Base-by-base conservation (phyloP, 78 protist genomes). In the Blattamonas nauphoetae region DNA sequence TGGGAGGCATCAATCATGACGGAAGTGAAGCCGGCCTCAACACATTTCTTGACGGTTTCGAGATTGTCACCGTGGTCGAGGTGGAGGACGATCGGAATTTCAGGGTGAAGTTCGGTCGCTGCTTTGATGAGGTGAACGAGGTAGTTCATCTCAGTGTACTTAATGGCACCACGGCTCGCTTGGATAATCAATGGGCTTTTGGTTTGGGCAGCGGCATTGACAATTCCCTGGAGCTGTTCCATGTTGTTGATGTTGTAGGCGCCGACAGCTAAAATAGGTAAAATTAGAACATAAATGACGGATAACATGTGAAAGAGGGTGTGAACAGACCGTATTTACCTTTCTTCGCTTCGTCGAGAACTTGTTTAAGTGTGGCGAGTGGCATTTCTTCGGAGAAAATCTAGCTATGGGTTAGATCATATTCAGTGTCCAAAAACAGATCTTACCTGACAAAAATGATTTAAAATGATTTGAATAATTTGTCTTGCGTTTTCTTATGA, bases 1-100 rank as follows among this genome's bases (percentile, higher is more conserved):
- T 77, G 87, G 33, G 91, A 89, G 42, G 84, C 87, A n/a, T 89
- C 91, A 45, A 89, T 89, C 91, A 89, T 89, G 83, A 89, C 87
- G 0, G 91, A 89, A 41, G 91, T 89, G 91, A 89, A 89, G 71
- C 91, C 91, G 83, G 64, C 63, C 38, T 33, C 45, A 11, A 84
- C 84, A 44, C 88, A 86, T 5, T 43, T n/a, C 55, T 29, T 1
- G 3, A 1, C 3, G 55, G 91, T 3, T 34, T 84, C 91, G 1
- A 44, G 0, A 5, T 0, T 78, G 46, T 89, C 88, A 42, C 91
- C 91, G 87, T 89, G 91, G 83, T 89, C 91, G 21, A 84, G 88
- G 41, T 89, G 91, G 2, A 89, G 34, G 38, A 6, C 34, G 6
- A 89, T 42, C 32, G 91, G 91, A 46, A 89, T 85, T 21, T 84